Base-by-base conservation (phyloP, 371 early-diverging fungal genomes). In the Conidiobolus incongruus region DNA sequence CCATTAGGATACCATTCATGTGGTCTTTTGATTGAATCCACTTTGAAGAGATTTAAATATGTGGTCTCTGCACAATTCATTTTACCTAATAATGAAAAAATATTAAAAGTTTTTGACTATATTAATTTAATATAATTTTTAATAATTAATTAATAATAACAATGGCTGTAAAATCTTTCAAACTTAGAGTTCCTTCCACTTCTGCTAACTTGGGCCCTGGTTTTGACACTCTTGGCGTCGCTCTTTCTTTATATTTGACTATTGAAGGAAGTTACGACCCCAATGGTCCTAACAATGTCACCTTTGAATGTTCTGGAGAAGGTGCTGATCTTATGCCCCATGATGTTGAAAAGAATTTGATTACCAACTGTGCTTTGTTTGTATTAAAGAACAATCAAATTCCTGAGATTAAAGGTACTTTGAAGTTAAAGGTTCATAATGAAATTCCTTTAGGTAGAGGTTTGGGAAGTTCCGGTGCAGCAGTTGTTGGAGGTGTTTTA, bases 141-240 rank as follows among this genome's bases (percentile, higher is more conserved):
- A n/a, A n/a, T n/a, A n/a, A n/a, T n/a, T n/a, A n/a, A n/a, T n/a
- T n/a, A n/a, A n/a, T n/a, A n/a, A n/a, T n/a, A n/a, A n/a, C n/a
- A n/a, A n/a, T n/a, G n/a, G n/a, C n/a, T n/a, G n/a, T n/a, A n/a
- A n/a, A n/a, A n/a, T n/a, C n/a, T n/a, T n/a, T n/a, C n/a, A n/a
- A n/a, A n/a, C n/a, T 51, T 15, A 51, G 7, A 15, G 88, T 93
- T 28, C 95, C 97, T 0, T 81, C 82, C 31, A 87, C 93, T 8
- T 76, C 93, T 10, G 82, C 97, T 48, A 96, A 96, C 60, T 73
- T 96, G 44, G 97, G 97, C 7, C 93, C 94, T 6, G 95, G 95
- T 26, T 96, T 89, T 52, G 95, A 95, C 60, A 77, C 77, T 22
- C 68, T 95, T 40, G 97, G 97, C 32, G 66, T 88, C 15, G 80